A percentile compares a stretch with the other conserved stretches of the same genome.
Conservation (phyloP, 1,139 yeast genomes). For the Nakaseomyces uthaithaninus region DNA sequence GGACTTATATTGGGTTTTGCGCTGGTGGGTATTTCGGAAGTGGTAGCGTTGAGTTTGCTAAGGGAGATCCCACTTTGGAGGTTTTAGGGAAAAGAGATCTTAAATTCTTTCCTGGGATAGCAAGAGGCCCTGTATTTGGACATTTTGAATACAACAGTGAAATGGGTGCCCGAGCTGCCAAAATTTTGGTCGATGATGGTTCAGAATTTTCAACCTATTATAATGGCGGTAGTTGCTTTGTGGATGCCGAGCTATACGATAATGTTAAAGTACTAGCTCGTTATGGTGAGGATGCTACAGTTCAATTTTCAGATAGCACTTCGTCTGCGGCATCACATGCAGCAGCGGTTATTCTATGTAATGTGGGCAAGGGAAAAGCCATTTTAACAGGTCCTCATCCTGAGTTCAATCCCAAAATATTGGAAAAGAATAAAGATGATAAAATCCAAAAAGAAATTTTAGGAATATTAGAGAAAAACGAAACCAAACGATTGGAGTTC, state of each 20-base stretch:
- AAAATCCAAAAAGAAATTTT: slow-evolving; percentile 36
- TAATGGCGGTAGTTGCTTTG: slow-evolving; percentile 86
- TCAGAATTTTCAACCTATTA: slow-evolving; percentile 35
- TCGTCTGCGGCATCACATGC: slow-evolving; percentile 33
- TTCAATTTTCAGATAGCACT: slow-evolving; percentile 33
- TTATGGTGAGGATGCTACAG: slow-evolving; percentile 43
- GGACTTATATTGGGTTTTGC: slow-evolving; percentile 77
- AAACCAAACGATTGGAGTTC: slow-evolving; percentile 45
- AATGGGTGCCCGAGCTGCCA: slow-evolving; percentile 59
- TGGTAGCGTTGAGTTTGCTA: slow-evolving; percentile 73
- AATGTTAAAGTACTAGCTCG: slow-evolving; percentile 66
- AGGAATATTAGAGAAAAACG: slow-evolving; percentile 37
- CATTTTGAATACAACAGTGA: slow-evolving; percentile 79
- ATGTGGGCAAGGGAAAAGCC: slow-evolving; percentile 67
- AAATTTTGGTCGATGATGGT: slow-evolving; percentile 37
- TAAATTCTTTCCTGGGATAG: slow-evolving; percentile 69
- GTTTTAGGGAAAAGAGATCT: slow-evolving; percentile 82
- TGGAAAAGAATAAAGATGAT: slow-evolving; percentile 34
- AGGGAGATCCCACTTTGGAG: slow-evolving; percentile 59
- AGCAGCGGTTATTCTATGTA: slow-evolving; percentile 63
- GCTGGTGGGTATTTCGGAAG: slow-evolving; percentile 94
- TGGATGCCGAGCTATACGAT: slow-evolving; percentile 53
- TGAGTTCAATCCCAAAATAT: slow-evolving; percentile 58
- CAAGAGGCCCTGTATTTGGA: slow-evolving; percentile 70
- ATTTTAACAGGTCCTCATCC: slow-evolving; percentile 86